These are phyloP conservation scores for Tagetes erecta DNA, from an alignment of 129 eudicot species.

Conservation along the genomic window DNA sequence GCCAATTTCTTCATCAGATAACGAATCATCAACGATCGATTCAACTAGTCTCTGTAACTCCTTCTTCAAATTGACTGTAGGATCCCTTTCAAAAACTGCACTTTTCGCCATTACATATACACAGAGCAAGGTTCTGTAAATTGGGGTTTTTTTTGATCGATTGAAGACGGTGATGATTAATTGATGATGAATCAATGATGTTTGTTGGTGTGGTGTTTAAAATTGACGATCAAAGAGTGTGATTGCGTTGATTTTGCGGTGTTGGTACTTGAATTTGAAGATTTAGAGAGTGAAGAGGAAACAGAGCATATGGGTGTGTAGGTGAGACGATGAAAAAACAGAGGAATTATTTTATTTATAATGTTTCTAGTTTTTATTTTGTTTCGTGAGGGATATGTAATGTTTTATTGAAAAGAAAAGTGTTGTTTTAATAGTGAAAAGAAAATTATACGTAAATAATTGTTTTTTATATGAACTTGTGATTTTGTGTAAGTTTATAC, in stretches of 20 bases:
- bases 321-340: slow-evolving; percentile 10
- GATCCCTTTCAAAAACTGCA: slow-evolving; percentile 53
- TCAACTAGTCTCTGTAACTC: slow-evolving; percentile 57
- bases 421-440: too few species aligned
- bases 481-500: too few species aligned
- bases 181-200: too few species aligned
- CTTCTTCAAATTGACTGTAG: slow-evolving; percentile 49
- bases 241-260: slow-evolving; percentile 2
- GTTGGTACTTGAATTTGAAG: background rate
- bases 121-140: background rate
- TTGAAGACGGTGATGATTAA: background rate
- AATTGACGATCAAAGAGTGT: slow-evolving; percentile 4
- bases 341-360: background rate
- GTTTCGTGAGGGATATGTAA: too few species aligned
- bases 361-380: too few species aligned
- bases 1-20: slow-evolving; percentile 31
- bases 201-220: too few species aligned
- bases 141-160: background rate
- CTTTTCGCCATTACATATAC: slow-evolving; percentile 57
- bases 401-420: too few species aligned
- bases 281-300: slow-evolving; percentile 15
- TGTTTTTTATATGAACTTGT: too few species aligned
- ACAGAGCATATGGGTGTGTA: slow-evolving; percentile 19
- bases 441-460: too few species aligned
- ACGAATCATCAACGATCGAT: slow-evolving; percentile 36